Evolutionary conservation across 2,329 filamentous ascomycete species (phyloP), one percentile per base, ranked within the genome.

Genomic region (Aureobasidium namibiae): DNA sequence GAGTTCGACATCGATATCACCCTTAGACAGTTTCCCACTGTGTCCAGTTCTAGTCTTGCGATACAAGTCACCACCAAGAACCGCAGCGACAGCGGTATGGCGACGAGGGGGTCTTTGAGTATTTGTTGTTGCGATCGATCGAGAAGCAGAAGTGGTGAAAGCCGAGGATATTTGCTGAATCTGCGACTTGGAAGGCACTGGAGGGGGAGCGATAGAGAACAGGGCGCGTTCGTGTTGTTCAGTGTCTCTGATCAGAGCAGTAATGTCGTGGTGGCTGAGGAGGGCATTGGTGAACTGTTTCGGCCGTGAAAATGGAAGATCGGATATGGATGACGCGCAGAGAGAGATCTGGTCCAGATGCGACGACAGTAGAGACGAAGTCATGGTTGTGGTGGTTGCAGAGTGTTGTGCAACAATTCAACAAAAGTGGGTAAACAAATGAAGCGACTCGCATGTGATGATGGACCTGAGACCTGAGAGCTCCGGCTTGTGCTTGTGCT

Each of bases 201-300:
- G 80, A 0, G 88, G 83, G 0, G 89, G 85, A 1, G 92, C 91
- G 0, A 96, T 86, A 38, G 92, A 95, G 77, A 97, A 99, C 18
- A 99, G 84, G 7, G 92, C 92, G 68, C 92, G 88, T 73, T 99
- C 94, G 75, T 97, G 92, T 23, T 88, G 77, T 74, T 99, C 94
- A 3, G 92, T 96, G 72, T 99, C 94, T 62, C 94, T 89, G 68
- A 99, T 96, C 49, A 99, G 78, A 13, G 89, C 84, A 4, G 94
- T 97, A 66, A 99, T 97, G 73, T 99, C 94, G 73, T 92, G 87
- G 65, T 86, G 86, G 60, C 87, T 86, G 50, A 97, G 85, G 39
- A 99, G 82, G 34, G 94, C 91, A 72, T 95, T 96, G 65, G 92
- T 94, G 76, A 97, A 99, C 69, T 94, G 91, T 68, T 90, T 95